phyloP scores from a whole-genome alignment of 2,329 filamentous ascomycete species.

The Neopestalotiopsis sp. region DNA sequence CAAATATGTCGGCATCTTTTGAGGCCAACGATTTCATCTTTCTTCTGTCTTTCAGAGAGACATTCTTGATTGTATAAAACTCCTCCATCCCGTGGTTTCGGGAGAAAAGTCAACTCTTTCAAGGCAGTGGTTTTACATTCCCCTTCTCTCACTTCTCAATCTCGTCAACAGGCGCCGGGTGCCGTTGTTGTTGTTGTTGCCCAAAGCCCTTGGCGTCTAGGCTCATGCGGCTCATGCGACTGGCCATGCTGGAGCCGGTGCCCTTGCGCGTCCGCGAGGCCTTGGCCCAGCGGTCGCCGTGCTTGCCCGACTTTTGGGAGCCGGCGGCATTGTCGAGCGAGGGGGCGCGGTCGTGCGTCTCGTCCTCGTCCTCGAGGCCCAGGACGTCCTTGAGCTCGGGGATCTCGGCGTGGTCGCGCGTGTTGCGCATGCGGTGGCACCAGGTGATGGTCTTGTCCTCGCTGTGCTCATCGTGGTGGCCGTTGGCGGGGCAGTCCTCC shows the following conservation, averaged over 20 bases:
- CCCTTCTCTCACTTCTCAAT: neutral
- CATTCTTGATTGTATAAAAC: no score
- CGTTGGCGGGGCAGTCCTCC: slow-evolving; percentile 22
- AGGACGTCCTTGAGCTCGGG: slow-evolving; percentile 68
- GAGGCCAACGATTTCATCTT: neutral
- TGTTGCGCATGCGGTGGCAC: slow-evolving; percentile 84
- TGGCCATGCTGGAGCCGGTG: slow-evolving; percentile 56
- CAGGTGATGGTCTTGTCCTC: slow-evolving; percentile 71
- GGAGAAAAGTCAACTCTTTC: neutral
- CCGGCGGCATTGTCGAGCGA: slow-evolving; percentile 23
- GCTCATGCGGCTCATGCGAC: slow-evolving; percentile 53
- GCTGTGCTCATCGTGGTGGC: slow-evolving; percentile 37
- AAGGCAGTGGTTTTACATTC: neutral
- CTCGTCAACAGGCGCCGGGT: neutral
- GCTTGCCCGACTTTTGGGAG: slow-evolving; percentile 39
- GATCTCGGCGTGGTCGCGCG: slow-evolving; percentile 78
- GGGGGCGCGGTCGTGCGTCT: slow-evolving; percentile 22
- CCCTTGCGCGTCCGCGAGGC: slow-evolving; percentile 58
- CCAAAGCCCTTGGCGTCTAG: slow-evolving; percentile 30
- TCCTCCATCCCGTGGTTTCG: neutral
- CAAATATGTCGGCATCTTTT: neutral
- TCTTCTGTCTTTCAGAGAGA: neutral
- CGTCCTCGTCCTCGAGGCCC: slow-evolving; percentile 55
- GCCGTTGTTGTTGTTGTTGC: neutral
- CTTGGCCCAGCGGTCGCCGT: slow-evolving; percentile 49